Percentiles rank a stretch among this genome's conserved stretches.
Conservation (phyloP, 1,139 yeast genomes). For the Kodamaea alishanica region DNA sequence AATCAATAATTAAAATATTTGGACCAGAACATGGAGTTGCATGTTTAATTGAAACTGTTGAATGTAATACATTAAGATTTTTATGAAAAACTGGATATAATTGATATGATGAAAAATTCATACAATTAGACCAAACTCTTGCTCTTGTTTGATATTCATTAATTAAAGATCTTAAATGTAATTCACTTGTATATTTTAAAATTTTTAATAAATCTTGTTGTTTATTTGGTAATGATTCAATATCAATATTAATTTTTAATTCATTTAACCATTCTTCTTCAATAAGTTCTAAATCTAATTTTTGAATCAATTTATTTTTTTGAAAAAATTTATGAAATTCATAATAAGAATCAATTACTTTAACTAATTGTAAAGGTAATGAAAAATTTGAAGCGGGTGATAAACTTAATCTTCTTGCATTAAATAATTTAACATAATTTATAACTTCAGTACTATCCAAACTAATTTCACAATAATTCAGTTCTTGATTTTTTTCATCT, state of each 20-base stretch:
- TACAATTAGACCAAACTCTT: constrained; percentile 40
- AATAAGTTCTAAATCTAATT: constrained; percentile 14
- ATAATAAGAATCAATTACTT: constrained; percentile 54
- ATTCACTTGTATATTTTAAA: constrained; percentile 33
- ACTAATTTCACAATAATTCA: constrained; percentile 14
- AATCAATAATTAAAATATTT: constrained; percentile 73
- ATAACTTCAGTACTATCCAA: constrained; percentile 32
- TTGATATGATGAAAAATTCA: constrained; percentile 39
- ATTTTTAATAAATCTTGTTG: constrained; percentile 38
- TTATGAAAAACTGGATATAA: constrained; percentile 61
- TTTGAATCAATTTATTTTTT: constrained; percentile 23
- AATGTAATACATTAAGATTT: constrained; percentile 70
- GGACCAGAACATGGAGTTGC: constrained; percentile 96
- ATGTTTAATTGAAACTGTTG: constrained; percentile 77
- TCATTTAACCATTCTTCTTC: constrained; percentile 26
- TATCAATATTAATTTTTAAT: constrained; percentile 26
- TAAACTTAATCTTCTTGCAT: constrained; percentile 53
- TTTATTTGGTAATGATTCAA: constrained; percentile 32
- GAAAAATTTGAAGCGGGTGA: constrained; percentile 76
- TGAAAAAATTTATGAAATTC: constrained; percentile 33
- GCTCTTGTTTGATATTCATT: constrained; percentile 32
- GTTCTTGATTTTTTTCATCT: constrained; percentile 11
- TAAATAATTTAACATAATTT: constrained; percentile 51
- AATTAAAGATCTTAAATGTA: constrained; percentile 26
- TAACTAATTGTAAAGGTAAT: constrained; percentile 57